These are phyloP conservation scores for Colletotrichum tofieldiae DNA, from an alignment of 2,329 filamentous ascomycete genomes.

Conservation along the genomic window DNA sequence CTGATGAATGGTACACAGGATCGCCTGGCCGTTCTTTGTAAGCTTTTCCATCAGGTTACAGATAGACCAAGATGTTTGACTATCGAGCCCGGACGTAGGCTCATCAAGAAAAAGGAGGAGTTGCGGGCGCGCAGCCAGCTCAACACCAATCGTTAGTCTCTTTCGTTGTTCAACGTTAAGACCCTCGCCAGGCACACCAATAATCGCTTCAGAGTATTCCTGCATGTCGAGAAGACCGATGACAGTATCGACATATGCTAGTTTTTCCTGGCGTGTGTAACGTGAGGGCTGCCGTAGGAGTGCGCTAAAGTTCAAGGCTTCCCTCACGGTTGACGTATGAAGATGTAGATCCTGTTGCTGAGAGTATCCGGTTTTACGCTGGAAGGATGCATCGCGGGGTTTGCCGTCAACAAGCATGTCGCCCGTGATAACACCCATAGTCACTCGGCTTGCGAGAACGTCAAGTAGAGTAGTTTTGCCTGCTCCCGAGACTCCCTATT, in stretches of 20 bases:
- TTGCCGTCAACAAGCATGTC: slow-evolving; percentile 78
- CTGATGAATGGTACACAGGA: slow-evolving; percentile 48
- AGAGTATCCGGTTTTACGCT: slow-evolving; percentile 78
- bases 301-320: slow-evolving; percentile 77
- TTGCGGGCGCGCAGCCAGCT: slow-evolving; percentile 80
- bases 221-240: slow-evolving; percentile 58
- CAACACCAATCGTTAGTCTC: slow-evolving; percentile 82
- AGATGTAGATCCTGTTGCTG: slow-evolving; percentile 72
- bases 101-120: slow-evolving; percentile 85
- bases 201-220: slow-evolving; percentile 79
- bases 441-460: slow-evolving; percentile 76
- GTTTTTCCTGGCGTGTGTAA: slow-evolving; percentile 55
- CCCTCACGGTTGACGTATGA: slow-evolving; percentile 63
- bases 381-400: slow-evolving; percentile 74
- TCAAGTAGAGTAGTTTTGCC: slow-evolving; percentile 69
- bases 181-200: slow-evolving; percentile 76
- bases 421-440: slow-evolving; percentile 77
- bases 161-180: slow-evolving; percentile 61
- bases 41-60: slow-evolving; percentile 78
- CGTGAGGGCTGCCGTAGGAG: slow-evolving; percentile 76
- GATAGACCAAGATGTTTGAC: slow-evolving; percentile 83
- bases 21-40: slow-evolving; percentile 63
- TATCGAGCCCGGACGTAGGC: slow-evolving; percentile 83
- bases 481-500: slow-evolving; percentile 33
- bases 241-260: slow-evolving; percentile 49